Conservation (phyloP, 2,329 filamentous ascomycete genomes). For the Zopfia rhizophila region DNA sequence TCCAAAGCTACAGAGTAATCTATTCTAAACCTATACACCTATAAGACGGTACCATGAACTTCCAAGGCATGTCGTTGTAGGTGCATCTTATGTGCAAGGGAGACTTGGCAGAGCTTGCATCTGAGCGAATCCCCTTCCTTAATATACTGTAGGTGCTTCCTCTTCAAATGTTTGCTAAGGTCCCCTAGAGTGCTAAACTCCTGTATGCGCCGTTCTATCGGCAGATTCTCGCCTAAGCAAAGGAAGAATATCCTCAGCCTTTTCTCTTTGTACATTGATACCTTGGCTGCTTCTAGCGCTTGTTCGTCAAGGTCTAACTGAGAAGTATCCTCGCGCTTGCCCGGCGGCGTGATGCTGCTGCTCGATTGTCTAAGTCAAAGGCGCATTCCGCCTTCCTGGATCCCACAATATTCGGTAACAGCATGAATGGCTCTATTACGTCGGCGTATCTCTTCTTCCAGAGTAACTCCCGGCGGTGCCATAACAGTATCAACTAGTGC, state of each 20-base stretch:
- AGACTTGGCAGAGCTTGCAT: conserved; percentile 4
- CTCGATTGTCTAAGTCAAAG: background rate
- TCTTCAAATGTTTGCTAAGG: conserved; percentile 14
- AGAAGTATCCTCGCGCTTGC: conserved; percentile 3
- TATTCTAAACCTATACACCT: too few relatives aligned
- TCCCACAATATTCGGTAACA: conserved; percentile 4
- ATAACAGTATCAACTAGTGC: conserved; percentile 3
- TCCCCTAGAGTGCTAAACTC: conserved; percentile 4
- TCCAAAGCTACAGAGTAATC: too few relatives aligned
- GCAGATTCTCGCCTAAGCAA: conserved; percentile 1
- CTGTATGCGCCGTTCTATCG: conserved; percentile 2
- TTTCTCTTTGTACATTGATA: conserved; percentile 1
- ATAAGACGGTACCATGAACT: conserved; percentile 8
- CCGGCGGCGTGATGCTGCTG: background rate
- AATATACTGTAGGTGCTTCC: conserved; percentile 9
- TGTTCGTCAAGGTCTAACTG: background rate
- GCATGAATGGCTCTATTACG: conserved; percentile 1
- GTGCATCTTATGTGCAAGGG: conserved; percentile 5
- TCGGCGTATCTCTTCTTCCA: conserved; percentile 2
- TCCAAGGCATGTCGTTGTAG: conserved; percentile 5
- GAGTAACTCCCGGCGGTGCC: background rate
- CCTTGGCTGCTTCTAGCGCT: conserved; percentile 4
- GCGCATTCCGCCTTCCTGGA: conserved; percentile 1
- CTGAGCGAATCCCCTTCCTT: conserved; percentile 6
- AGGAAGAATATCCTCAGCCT: conserved; percentile 5